Base-by-base conservation (phyloP, 352 stramenopile genomes). In the Phytopythium litorale region DNA sequence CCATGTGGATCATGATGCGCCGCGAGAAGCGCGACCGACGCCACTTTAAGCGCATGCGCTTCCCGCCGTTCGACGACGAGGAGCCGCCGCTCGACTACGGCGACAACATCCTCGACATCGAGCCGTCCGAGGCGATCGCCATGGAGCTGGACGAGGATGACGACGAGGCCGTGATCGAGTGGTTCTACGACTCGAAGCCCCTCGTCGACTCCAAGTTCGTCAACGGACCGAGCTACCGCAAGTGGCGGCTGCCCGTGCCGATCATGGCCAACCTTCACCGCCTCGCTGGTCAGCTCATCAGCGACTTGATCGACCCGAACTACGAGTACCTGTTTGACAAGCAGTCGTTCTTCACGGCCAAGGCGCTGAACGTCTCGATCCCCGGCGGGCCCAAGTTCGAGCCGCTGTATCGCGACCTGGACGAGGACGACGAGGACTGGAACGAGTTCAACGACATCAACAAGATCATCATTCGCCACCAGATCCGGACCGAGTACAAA, bases 361-460 rank as follows among this genome's bases (percentile, higher is more conserved):
- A 99, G 75, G 97, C 97, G n/a, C 76, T 99, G 32, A 99, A 99
- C 80, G 83, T 99, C 11, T 96, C 97, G 32, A 99, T 99, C 72
- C 97, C 98, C 0, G 98, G 98, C 35, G 98, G 98, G 11, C 97
- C 98, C 16, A 99, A 99, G 81, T 99, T 99, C 69, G 98, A 99
- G 75, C 98, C 98, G 16, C 79, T 99, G 19, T 99, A 98, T 70
- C 90, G 96, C n/a, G 97, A 99, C 75, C 67, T 98, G 13, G 96
- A 98, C 60, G 93, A 98, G 52, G 96, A 99, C 57, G 97, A 99
- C 62, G 97, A 99, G 66, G 98, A 99, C 80, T 99, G 98, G 98
- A 99, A 99, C 83, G 98, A 99, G 73, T 99, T 99, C 79, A 99
- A 99, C 67, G 98, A 99, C 76, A 98, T 99, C 72, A 98, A 99